Conservation (phyloP, 2,329 filamentous ascomycete species). For the Lachnellula hyalina region DNA sequence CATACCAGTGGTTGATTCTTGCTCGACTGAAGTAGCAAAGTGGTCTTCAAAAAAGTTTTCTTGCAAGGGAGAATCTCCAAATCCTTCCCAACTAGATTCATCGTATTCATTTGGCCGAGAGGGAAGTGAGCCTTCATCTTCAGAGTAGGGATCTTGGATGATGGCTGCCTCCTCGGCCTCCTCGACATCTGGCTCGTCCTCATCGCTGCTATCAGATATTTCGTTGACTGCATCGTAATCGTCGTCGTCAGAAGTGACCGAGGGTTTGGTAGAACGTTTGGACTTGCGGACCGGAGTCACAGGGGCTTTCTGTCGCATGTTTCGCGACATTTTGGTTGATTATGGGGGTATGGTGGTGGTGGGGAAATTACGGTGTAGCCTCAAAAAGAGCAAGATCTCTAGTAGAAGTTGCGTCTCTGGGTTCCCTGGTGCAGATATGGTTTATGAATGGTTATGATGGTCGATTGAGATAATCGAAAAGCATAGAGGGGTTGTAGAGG, state of each 20-base stretch:
- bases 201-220: conserved; percentile 67
- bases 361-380: conserved; percentile 19
- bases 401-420: conserved; percentile 1
- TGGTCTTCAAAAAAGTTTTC: conserved; percentile 34
- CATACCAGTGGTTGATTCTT: conserved; percentile 12
- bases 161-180: conserved; percentile 75
- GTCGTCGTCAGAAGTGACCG: conserved; percentile 54
- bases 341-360: conserved; percentile 1
- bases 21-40: conserved; percentile 10
- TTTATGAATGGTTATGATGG: background rate
- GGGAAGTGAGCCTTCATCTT: conserved; percentile 35
- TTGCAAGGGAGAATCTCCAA: conserved; percentile 37
- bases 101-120: conserved; percentile 33
- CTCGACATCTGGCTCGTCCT: conserved; percentile 73
- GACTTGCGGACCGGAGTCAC: conserved; percentile 31
- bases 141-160: conserved; percentile 40
- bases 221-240: conserved; percentile 74
- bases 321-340: conserved; percentile 36
- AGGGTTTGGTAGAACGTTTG: conserved; percentile 37
- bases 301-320: conserved; percentile 45
- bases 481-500: conserved; percentile 7
- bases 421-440: conserved; percentile 1
- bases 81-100: conserved; percentile 50
- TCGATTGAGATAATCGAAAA: conserved; percentile 16
- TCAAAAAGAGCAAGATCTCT: background rate